These are phyloP conservation scores for Metroxylon sagu DNA, from an alignment of 176 grass and related monocot genomes.

Conservation along the genomic window DNA sequence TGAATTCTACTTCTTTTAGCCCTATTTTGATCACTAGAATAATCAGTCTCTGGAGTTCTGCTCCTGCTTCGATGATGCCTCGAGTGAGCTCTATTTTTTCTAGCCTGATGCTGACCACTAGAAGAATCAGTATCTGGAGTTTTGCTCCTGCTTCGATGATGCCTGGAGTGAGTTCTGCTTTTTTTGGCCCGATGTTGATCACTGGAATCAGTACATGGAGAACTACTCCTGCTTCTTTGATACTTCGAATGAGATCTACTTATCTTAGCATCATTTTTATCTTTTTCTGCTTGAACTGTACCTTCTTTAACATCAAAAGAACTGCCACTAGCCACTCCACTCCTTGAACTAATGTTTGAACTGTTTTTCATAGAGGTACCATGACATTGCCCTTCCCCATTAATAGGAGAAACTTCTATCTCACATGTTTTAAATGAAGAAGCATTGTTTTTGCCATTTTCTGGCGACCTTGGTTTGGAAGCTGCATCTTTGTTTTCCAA, in stretches of 20 bases:
- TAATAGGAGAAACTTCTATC: constrained; percentile 3
- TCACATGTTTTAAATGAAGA: constrained; percentile 4
- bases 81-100: constrained; percentile 41
- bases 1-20: constrained; percentile 28
- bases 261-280: constrained; percentile 16
- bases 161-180: constrained; percentile 14
- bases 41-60: constrained; percentile 35
- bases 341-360: not conserved
- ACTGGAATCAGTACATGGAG: constrained; percentile 43
- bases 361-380: not conserved
- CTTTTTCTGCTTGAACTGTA: constrained; percentile 21
- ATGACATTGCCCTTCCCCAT: not conserved
- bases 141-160: constrained; percentile 14
- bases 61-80: constrained; percentile 34
- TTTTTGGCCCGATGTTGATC: constrained; percentile 24
- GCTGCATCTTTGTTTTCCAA: not conserved
- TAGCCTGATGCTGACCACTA: constrained; percentile 27
- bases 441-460: constrained; percentile 19
- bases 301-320: constrained; percentile 16
- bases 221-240: constrained; percentile 13
- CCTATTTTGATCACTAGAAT: constrained; percentile 29
- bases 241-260: constrained; percentile 8
- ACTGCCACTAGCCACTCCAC: constrained; percentile 1
- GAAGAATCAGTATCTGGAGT: constrained; percentile 46
- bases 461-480: constrained; percentile 6